Base-by-base conservation (phyloP, 805 yeast genomes). In the Soucietia sequanensis region DNA sequence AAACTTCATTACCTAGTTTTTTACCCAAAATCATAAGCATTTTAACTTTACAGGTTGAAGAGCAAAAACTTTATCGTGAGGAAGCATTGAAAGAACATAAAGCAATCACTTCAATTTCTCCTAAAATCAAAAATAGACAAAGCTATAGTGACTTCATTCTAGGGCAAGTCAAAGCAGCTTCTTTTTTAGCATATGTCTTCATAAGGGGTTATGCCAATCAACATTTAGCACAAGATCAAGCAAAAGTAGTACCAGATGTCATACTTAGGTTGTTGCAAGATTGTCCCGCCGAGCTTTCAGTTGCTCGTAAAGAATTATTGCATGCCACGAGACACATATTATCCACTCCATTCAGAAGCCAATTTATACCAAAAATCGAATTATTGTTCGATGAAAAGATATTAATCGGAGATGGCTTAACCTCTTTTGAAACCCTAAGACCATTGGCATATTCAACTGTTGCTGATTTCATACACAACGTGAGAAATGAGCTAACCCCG, bases 321-420 rank as follows among this genome's bases (percentile, higher is more conserved):
- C 98, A 93, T 44, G 96, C 97, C 0, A 86, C 95, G 3, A 74
- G 98, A 50, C 99, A 93, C 52, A 88, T 93, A n/a, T 64, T 93
- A 32, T 84, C 95, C 3, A 93, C 98, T 0, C 89, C 89, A 15
- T 87, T 87, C 57, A 74, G 95, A 41, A 68, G 78, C 2, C 73
- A 86, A 28, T 93, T 93, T 56, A 70, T 90, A 31, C 87, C 96
- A 2, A 87, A 90, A 50, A 76, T 93, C 35, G 95, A 89, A 50
- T 60, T 86, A 32, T 66, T 93, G 31, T 84, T 93, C 45, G 90
- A 91, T 56, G 96, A 90, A 47, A 75, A 79, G 43, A 88, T 93
- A 2, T 68, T 95, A 33, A 79, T 95, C 34, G 98, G 99, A 20
- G 88, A 84, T 44, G 98, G 98, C 0, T 73, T 93, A 34, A 93